These are phyloP conservation scores for Citropsis articulata DNA, from an alignment of 345 rosid genomes.

Conservation along the genomic window DNA sequence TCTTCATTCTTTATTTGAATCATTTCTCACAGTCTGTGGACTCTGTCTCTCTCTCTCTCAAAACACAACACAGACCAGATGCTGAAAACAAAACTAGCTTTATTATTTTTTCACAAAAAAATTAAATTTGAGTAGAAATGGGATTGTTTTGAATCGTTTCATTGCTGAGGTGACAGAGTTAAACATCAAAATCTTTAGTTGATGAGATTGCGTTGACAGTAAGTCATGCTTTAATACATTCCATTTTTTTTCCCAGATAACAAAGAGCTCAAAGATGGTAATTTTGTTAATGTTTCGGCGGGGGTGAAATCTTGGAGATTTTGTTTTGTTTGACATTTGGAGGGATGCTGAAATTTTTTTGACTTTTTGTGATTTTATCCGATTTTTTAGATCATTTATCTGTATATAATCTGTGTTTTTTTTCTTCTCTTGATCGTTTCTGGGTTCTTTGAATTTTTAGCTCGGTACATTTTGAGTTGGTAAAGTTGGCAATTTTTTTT, in stretches of 20 bases:
- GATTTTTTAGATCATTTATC: background rate
- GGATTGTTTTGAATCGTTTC: background rate
- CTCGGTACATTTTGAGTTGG: background rate
- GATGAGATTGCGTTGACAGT: slow-evolving; percentile 26
- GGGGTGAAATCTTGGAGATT: background rate
- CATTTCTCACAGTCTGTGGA: background rate
- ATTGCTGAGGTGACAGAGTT: background rate
- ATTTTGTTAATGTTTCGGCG: background rate
- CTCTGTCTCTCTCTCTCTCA: slow-evolving; percentile 1
- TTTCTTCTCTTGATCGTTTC: background rate
- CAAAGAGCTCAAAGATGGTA: background rate
- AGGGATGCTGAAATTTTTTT: slow-evolving; percentile 3
- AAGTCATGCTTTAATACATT: slow-evolving; percentile 17
- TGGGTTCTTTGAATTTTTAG: background rate
- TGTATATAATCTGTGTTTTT: background rate
- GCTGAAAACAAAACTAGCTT: background rate
- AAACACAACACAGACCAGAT: background rate
- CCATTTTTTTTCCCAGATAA: background rate
- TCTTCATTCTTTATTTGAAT: background rate
- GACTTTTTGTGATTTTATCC: background rate
- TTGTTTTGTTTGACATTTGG: slow-evolving; percentile 1
- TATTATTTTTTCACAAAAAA: too few relatives aligned
- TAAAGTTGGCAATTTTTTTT: background rate
- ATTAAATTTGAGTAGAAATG: background rate
- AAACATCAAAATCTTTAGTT: slow-evolving; percentile 12